Conservation (phyloP, 2,329 filamentous ascomycete species). For the Eutypa lata region DNA sequence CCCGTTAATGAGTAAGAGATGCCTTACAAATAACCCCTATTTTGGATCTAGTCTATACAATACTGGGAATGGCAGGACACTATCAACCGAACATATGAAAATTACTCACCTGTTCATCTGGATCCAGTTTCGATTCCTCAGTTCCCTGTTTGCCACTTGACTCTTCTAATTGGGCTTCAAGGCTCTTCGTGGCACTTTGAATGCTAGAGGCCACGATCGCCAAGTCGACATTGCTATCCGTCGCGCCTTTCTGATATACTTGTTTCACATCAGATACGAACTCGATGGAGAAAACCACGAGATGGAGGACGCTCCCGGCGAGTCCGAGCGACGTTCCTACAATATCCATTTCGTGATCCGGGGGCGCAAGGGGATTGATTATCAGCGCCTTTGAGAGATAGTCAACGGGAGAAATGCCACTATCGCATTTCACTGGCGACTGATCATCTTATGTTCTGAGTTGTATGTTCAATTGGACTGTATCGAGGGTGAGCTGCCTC, state of each 20-base stretch:
- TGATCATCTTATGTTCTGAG: no score
- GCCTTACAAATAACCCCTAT: no score
- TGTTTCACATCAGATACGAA: slow-evolving; percentile 19
- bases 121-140: not conserved
- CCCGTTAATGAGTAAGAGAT: no score
- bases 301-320: slow-evolving; percentile 13
- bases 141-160: not conserved
- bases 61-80: no score
- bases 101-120: slow-evolving; percentile 7
- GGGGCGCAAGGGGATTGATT: not conserved
- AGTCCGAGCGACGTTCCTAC: slow-evolving; percentile 13
- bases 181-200: slow-evolving; percentile 8
- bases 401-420: not conserved
- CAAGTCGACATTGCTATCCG: slow-evolving; percentile 14
- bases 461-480: no score
- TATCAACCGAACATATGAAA: no score
- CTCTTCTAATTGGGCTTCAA: slow-evolving; percentile 11
- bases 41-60: no score
- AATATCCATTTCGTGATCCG: slow-evolving; percentile 8
- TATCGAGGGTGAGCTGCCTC: no score
- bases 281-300: slow-evolving; percentile 16
- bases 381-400: not conserved
- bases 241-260: slow-evolving; percentile 16
- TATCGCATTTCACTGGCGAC: not conserved
- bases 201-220: slow-evolving; percentile 10